Base-by-base conservation (phyloP, 257 asterid genomes). In the Paulownia fortunei region DNA sequence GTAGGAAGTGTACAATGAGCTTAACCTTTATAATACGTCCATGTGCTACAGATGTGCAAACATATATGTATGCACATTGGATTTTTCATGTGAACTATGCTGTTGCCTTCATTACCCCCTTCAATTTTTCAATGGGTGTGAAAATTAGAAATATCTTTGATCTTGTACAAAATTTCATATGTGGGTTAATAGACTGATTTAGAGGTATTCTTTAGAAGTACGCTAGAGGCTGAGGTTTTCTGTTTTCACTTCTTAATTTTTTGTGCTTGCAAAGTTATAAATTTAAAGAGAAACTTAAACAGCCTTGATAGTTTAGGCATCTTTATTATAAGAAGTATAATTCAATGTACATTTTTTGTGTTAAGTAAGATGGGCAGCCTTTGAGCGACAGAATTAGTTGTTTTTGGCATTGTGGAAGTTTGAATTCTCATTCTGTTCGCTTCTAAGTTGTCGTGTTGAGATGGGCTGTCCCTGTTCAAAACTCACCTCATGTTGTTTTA, bases 391-490 rank as follows among this genome's bases (percentile, higher is more conserved):
- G 39, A 60, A 47, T 9, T 55, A 30, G 49, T 46, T 19, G 44
- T 26, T 74, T 62, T 49, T 23, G 83, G 47, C 54, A 47, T 36
- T 19, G 54, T 8, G 32, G 47, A 55, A 42, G 12, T 59, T 47
- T 41, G 68, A 74, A 76, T 37, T 75, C 55, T 54, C 16, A 44
- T 21, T 61, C 69, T 54, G 62, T 37, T 74, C 7, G 79, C 18
- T 8, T 68, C 47, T 34, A 42, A 60, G 6, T 39, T 44, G 41
- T 32, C 18, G 59, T 69, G n/a, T 66, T 76, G 79, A 72, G 73
- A 84, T 84, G 87, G 85, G 87, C 30, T 81, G 87, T 69, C 76
- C 16, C 46, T 73, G 64, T 64, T 81, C 87, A 34, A 84, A 73
- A 47, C 75, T 81, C 52, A 27, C 74, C 56, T 77, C 79, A 3